These are phyloP conservation scores for Avena eriantha DNA, from an alignment of 176 grass and related monocot species.

Conservation along the genomic window DNA sequence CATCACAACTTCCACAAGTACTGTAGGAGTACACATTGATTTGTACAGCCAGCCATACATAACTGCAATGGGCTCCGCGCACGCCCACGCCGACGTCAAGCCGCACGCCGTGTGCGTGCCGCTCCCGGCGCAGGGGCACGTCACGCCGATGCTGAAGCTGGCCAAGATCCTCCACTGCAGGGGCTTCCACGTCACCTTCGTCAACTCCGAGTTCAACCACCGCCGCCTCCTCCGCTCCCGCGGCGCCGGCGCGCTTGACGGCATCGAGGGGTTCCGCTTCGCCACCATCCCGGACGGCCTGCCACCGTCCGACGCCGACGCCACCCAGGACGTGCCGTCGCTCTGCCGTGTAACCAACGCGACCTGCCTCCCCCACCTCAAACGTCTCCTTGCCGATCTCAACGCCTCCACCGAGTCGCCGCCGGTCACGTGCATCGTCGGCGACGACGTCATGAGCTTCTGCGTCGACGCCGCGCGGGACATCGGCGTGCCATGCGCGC, in stretches of 20 bases:
- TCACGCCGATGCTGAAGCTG: slow-evolving; percentile 71
- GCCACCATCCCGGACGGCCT: slow-evolving; percentile 63
- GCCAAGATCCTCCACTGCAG: slow-evolving; percentile 65
- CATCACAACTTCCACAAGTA: not conserved
- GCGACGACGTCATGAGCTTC: slow-evolving; percentile 57
- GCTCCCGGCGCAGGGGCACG: slow-evolving; percentile 59
- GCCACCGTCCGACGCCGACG: slow-evolving; percentile 46
- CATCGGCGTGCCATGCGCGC: slow-evolving; percentile 42
- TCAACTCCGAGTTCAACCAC: slow-evolving; percentile 77
- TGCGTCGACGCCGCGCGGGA: slow-evolving; percentile 47
- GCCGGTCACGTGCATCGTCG: slow-evolving; percentile 58
- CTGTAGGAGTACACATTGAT: not conserved
- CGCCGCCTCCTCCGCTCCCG: slow-evolving; percentile 47
- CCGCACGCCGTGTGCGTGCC: slow-evolving; percentile 63
- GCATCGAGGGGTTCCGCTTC: slow-evolving; percentile 51
- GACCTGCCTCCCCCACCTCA: slow-evolving; percentile 45
- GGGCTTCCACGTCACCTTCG: slow-evolving; percentile 72
- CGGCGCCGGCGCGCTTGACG: slow-evolving; percentile 26
- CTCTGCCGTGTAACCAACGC: slow-evolving; percentile 41
- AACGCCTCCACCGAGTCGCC: slow-evolving; percentile 36
- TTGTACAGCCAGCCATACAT: not conserved
- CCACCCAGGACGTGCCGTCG: slow-evolving; percentile 46
- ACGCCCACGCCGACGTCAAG: slow-evolving; percentile 21
- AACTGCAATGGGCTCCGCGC: slow-evolving; percentile 39
- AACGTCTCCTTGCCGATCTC: slow-evolving; percentile 34